Evolutionary conservation across 2,329 filamentous ascomycete species (phyloP), one percentile per base, ranked within the genome.

Genomic region (Ascochyta pisi): DNA sequence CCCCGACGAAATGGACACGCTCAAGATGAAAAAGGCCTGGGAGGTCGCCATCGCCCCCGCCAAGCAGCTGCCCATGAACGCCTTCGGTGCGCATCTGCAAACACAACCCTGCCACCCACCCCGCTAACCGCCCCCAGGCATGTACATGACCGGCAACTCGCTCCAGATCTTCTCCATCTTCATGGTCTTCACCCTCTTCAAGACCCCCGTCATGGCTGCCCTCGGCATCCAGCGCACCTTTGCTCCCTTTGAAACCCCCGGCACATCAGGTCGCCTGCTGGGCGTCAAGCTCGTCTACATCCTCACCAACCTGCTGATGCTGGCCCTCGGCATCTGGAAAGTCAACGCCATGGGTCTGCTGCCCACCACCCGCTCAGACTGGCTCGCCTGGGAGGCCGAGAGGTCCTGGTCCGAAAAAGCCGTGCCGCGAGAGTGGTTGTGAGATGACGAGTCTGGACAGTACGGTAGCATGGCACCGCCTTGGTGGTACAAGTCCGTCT

Each of bases 101-200:
- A 9, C 10, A 23, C 22, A 33, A 19, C 19, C 19, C 13, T 4
- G 13, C 31, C 55, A 50, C 22, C 2, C 26, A 13, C 8, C 29
- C 62, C 42, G 24, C 51, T 55, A 15, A 50, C 27, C 1, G 2
- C 26, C 6, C 13, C 6, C 26, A 77, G 75, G 76, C 88, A 98
- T 98, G 92, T 99, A 99, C 84, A 99, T 99, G 95, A 96, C 94
- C 29, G 95, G 95, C 70, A 99, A 98, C 80, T 92, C 91, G 59
- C 86, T 99, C 42, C 95, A 99, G 76, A 98, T 99, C 65, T 99
- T 99, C 82, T 96, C 90, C 78, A 98, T 99, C 78, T 98, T 98
- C 92, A 99, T 98, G 93, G 94, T 98, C 16, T 93, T 94, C 70
- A 98, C 97, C 90, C 88, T 96, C 41, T 99, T 99, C 84, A 98